These are phyloP conservation scores for Apiosordaria backusii DNA, from an alignment of 495 filamentous ascomycete species.

Conservation along the genomic window DNA sequence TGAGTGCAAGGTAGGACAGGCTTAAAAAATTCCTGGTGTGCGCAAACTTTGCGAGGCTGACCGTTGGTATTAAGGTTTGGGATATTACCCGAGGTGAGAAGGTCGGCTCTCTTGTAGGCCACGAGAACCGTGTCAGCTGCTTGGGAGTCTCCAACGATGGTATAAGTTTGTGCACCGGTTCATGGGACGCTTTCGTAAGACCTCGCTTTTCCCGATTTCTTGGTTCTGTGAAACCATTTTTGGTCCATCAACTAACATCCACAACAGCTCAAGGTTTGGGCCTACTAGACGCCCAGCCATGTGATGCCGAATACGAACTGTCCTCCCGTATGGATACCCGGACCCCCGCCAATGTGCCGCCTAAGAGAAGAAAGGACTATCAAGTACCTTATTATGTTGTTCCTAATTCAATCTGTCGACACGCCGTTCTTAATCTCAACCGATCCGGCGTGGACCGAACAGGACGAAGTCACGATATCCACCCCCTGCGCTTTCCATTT, in stretches of 20 bases:
- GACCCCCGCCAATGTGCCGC: slow-evolving; percentile 25
- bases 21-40: not conserved
- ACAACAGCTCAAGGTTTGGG: slow-evolving; percentile 81
- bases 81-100: slow-evolving; percentile 95
- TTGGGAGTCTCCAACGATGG: slow-evolving; percentile 97
- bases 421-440: slow-evolving; percentile 42
- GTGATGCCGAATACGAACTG: slow-evolving; percentile 25
- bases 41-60: not conserved
- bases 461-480: slow-evolving; percentile 55
- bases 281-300: slow-evolving; percentile 46
- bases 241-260: slow-evolving; percentile 19
- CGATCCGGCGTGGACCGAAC: slow-evolving; percentile 39
- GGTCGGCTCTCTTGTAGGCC: slow-evolving; percentile 90
- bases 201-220: not conserved
- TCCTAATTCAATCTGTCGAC: slow-evolving; percentile 41
- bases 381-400: slow-evolving; percentile 33
- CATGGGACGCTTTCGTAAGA: slow-evolving; percentile 97
- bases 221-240: not conserved
- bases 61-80: slow-evolving; percentile 73
- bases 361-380: slow-evolving; percentile 27
- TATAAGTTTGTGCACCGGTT: slow-evolving; percentile 98
- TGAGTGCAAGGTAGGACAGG: slow-evolving; percentile 86
- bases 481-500: not conserved
- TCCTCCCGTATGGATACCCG: slow-evolving; percentile 31
- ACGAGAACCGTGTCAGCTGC: slow-evolving; percentile 98